Evolutionary conservation across 2,329 filamentous ascomycete genomes (phyloP).

Genomic region (Monilinia fructicola): DNA sequence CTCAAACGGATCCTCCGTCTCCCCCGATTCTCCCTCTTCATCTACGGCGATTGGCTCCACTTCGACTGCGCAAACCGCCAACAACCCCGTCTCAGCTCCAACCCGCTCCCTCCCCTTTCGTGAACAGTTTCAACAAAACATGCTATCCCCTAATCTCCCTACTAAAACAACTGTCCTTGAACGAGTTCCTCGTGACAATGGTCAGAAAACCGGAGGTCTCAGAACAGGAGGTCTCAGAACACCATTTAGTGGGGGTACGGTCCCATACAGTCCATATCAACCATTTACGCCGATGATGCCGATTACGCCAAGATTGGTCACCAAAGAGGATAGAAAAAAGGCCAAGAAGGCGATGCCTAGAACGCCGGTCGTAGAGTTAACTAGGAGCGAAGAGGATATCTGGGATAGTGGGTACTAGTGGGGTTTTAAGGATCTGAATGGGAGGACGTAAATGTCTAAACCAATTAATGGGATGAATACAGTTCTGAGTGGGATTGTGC

Average conservation of each 20-base stretch:
- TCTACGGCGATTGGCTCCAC: constrained; percentile 11
- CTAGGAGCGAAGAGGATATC: constrained; percentile 60
- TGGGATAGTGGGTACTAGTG: constrained; percentile 49
- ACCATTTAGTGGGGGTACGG: constrained; percentile 59
- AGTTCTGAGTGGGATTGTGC: not conserved
- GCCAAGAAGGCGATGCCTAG: constrained; percentile 62
- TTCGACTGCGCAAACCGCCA: constrained; percentile 15
- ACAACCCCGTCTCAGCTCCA: constrained; percentile 26
- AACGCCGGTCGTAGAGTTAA: constrained; percentile 63
- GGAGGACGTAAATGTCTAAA: not conserved
- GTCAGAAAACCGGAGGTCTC: constrained; percentile 48
- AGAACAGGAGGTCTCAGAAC: constrained; percentile 55
- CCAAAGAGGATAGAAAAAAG: constrained; percentile 67
- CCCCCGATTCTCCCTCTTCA: constrained; percentile 17
- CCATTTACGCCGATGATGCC: constrained; percentile 74
- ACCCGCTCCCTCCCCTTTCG: constrained; percentile 55
- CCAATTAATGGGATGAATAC: not conserved
- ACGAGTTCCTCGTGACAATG: constrained; percentile 52
- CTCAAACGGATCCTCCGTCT: constrained; percentile 13
- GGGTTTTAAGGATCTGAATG: not conserved
- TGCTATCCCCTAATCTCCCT: constrained; percentile 34
- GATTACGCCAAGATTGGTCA: constrained; percentile 73
- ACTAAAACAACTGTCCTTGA: constrained; percentile 67
- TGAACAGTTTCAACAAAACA: constrained; percentile 57
- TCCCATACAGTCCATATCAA: constrained; percentile 77